Percentiles rank a stretch among this genome's conserved stretches.
Evolutionary conservation across 805 yeast species (phyloP).

Genomic region (Metschnikowia colocasiae): DNA sequence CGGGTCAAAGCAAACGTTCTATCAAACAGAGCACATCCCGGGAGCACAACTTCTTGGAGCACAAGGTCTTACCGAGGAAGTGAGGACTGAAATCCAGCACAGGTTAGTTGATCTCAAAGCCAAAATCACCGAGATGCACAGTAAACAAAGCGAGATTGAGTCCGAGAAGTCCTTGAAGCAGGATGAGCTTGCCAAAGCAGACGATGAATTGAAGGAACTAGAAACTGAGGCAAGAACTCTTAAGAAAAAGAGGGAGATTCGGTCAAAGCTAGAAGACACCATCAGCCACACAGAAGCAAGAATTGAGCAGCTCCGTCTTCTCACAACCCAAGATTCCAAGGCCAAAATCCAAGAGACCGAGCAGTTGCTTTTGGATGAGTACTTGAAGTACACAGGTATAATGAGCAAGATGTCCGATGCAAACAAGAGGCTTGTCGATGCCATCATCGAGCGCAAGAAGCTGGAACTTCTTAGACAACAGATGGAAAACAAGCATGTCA

Average conservation of each 20-base stretch:
- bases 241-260: constrained; percentile 26
- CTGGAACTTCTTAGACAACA: constrained; percentile 13
- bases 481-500: constrained; percentile 14
- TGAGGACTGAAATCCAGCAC: constrained; percentile 18
- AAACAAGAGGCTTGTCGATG: constrained; percentile 7
- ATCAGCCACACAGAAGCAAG: constrained; percentile 11
- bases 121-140: constrained; percentile 15
- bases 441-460: constrained; percentile 11
- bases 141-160: constrained; percentile 7
- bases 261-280: constrained; percentile 27
- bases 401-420: constrained; percentile 22
- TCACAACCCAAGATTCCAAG: constrained; percentile 38
- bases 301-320: constrained; percentile 12
- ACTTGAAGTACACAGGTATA: constrained; percentile 16
- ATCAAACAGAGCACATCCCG: constrained; percentile 36
- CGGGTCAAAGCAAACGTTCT: constrained; percentile 54
- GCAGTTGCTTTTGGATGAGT: constrained; percentile 21
- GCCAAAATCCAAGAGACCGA: constrained; percentile 36
- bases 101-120: constrained; percentile 16
- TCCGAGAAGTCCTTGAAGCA: constrained; percentile 1
- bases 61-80: constrained; percentile 29
- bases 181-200: constrained; percentile 7
- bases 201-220: constrained; percentile 11
- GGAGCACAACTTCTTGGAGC: constrained; percentile 30
- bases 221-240: constrained; percentile 23